Percentiles rank a stretch among this genome's conserved stretches.
Conservation (phyloP, 306 rosid genomes). For the Vicia villosa region DNA sequence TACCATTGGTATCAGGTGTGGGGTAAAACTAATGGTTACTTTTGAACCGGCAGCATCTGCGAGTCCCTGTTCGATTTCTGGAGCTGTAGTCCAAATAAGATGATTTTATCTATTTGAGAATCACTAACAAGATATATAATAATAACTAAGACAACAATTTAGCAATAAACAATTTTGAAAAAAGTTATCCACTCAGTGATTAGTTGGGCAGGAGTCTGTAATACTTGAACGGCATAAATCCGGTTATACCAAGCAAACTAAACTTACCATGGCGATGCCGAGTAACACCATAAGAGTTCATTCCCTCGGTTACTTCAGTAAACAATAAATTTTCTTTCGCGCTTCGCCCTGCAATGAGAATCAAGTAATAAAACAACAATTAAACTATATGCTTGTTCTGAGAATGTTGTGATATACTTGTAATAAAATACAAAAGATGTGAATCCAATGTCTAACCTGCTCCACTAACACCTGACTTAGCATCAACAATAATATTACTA, state of each 20-base stretch:
- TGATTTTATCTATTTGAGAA: conserved; percentile 5
- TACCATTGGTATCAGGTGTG: conserved; percentile 97
- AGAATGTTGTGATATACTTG: background rate
- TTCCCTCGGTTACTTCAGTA: conserved; percentile 90
- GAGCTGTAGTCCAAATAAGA: conserved; percentile 61
- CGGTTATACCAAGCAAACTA: conserved; percentile 16
- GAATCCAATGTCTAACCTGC: conserved; percentile 68
- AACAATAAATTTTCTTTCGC: conserved; percentile 79
- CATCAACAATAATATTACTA: conserved; percentile 69
- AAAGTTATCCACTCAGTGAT: background rate
- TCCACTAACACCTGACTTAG: conserved; percentile 98
- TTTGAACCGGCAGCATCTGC: conserved; percentile 74
- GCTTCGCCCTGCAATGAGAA: conserved; percentile 75
- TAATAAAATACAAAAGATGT: conserved; percentile 7
- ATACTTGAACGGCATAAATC: background rate
- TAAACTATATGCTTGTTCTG: conserved; percentile 21
- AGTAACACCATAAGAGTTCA: conserved; percentile 79
- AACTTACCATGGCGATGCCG: conserved; percentile 91
- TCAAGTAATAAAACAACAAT: conserved; percentile 31
- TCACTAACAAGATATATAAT: background rate
- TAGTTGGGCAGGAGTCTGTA: conserved; percentile 7
- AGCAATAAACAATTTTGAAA: background rate
- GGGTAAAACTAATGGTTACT: conserved; percentile 85
- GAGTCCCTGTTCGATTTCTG: conserved; percentile 94
- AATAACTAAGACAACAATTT: background rate